These are phyloP conservation scores for Penicillium alfredii DNA, from an alignment of 495 filamentous ascomycete genomes.

Conservation along the genomic window DNA sequence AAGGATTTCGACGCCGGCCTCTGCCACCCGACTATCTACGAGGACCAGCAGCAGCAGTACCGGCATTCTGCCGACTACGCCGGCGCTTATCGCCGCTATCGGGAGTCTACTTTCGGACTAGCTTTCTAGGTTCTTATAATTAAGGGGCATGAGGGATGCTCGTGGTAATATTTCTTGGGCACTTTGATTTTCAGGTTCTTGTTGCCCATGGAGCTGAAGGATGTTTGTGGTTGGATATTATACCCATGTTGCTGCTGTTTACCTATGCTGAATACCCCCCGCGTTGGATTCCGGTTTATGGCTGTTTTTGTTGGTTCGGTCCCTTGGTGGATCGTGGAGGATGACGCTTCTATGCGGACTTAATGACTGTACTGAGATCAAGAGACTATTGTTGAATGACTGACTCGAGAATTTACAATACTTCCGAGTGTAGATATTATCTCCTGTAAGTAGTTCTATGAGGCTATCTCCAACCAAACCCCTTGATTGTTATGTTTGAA, in stretches of 20 bases:
- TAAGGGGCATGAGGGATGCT: not conserved
- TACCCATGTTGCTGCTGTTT: conserved; percentile 4
- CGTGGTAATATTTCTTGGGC: not conserved
- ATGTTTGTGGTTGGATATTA: conserved; percentile 1
- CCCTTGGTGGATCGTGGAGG: too few species aligned
- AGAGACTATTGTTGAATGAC: too few species aligned
- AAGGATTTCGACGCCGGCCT: conserved; percentile 19
- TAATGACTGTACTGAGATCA: not conserved
- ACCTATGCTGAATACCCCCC: conserved; percentile 17
- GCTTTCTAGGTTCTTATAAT: conserved; percentile 30
- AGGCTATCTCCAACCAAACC: too few species aligned
- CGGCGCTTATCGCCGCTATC: conserved; percentile 18
- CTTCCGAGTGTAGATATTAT: too few species aligned
- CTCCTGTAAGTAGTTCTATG: too few species aligned
- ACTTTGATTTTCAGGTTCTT: not conserved
- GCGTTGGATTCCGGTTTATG: conserved; percentile 4
- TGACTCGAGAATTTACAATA: too few species aligned
- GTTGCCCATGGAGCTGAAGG: not conserved
- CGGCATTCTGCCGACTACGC: conserved; percentile 12
- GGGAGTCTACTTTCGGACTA: conserved; percentile 28
- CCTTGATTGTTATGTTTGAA: too few species aligned
- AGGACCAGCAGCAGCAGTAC: conserved; percentile 20
- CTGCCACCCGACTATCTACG: conserved; percentile 26
- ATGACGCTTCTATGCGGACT: too few species aligned
- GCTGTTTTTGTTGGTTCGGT: too few species aligned